Conservation (phyloP, 768 basidiomycete genomes). For the Phylloporus arenicola region DNA sequence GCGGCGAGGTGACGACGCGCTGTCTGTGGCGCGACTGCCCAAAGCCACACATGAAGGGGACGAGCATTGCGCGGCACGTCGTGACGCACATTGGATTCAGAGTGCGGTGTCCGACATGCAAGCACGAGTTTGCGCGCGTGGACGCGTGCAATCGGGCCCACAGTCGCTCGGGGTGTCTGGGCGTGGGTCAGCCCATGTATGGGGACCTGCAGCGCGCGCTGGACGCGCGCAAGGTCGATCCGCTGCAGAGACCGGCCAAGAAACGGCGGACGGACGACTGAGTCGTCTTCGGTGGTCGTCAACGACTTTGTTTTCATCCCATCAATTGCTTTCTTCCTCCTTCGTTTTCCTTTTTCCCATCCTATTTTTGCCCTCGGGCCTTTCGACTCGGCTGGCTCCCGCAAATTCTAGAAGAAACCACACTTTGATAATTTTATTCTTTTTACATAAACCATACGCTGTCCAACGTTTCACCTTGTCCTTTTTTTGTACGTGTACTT, state of each 20-base stretch:
- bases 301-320: background rate
- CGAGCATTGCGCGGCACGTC: constrained; percentile 30
- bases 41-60: constrained; percentile 27
- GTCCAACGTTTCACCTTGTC: background rate
- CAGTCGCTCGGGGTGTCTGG: constrained; percentile 26
- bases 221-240: constrained; percentile 26
- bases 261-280: constrained; percentile 28
- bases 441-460: constrained; percentile 7
- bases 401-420: background rate
- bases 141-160: constrained; percentile 33
- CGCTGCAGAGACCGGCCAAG: constrained; percentile 20
- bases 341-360: background rate
- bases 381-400: background rate
- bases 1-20: constrained; percentile 27
- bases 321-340: background rate
- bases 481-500: background rate
- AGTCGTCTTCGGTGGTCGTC: background rate
- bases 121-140: constrained; percentile 30
- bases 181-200: constrained; percentile 29
- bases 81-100: constrained; percentile 30
- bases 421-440: constrained; percentile 10
- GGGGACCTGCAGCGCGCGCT: constrained; percentile 23
- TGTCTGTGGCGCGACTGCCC: constrained; percentile 30
- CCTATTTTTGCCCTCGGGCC: background rate
- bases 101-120: constrained; percentile 27